Conservation (phyloP, 2,329 filamentous ascomycete species). For the Leptographium wingfieldii region DNA sequence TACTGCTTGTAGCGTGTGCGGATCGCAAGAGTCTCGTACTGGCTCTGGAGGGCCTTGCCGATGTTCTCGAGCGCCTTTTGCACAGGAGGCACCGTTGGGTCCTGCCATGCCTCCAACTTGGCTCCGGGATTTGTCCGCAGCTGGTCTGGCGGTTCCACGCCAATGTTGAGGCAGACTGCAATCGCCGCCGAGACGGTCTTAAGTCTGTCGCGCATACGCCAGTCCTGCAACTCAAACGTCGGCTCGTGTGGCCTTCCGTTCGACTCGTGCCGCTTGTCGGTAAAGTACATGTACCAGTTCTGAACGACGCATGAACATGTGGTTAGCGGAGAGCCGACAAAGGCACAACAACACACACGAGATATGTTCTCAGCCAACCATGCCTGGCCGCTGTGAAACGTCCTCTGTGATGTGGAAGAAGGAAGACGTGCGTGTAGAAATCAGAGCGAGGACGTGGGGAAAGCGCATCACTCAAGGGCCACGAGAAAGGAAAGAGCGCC, state of each 20-base stretch:
- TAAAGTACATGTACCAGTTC: slow-evolving; percentile 99
- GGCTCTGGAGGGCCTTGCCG: slow-evolving; percentile 86
- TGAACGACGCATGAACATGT: slow-evolving; percentile 23
- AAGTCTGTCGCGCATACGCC: slow-evolving; percentile 91
- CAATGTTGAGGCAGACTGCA: slow-evolving; percentile 91
- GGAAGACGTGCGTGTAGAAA: background rate
- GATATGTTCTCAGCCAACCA: too few relatives aligned
- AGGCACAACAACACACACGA: background rate
- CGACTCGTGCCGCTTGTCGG: slow-evolving; percentile 93
- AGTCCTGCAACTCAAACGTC: slow-evolving; percentile 64
- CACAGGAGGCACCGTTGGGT: slow-evolving; percentile 68
- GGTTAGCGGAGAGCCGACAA: background rate
- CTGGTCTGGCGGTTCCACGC: slow-evolving; percentile 93
- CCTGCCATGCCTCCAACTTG: slow-evolving; percentile 93
- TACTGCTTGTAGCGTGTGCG: slow-evolving; percentile 97
- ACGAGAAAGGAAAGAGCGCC: background rate
- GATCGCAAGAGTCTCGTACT: slow-evolving; percentile 91
- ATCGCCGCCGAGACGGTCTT: slow-evolving; percentile 95
- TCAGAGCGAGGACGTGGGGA: too few relatives aligned
- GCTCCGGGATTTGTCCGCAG: slow-evolving; percentile 90
- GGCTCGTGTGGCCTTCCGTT: slow-evolving; percentile 72
- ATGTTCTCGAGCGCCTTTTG: slow-evolving; percentile 88
- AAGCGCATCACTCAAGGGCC: background rate
- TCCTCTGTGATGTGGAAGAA: background rate
- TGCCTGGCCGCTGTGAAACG: too few relatives aligned